phyloP scores from a whole-genome alignment of 192 early-diverging fungal genomes.

The Dimargaris xerosporica region DNA sequence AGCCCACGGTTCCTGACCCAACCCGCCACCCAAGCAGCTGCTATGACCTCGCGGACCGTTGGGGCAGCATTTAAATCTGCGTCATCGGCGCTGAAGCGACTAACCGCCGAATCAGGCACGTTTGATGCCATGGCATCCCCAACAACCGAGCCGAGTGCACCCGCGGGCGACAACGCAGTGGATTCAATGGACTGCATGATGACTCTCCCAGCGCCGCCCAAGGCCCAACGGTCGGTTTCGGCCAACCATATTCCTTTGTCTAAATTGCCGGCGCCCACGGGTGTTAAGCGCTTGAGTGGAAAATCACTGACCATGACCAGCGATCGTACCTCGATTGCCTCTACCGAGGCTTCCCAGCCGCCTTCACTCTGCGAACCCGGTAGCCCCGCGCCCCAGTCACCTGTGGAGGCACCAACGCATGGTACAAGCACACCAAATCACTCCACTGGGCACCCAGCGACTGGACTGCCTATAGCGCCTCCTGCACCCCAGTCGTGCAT shows the following conservation, averaged over 20 bases:
- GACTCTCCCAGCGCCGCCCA: neutral
- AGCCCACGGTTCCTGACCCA: constrained; percentile 1
- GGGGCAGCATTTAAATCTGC: constrained; percentile 9
- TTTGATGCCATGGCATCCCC: neutral
- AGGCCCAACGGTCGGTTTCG: neutral
- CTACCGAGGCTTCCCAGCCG: no score
- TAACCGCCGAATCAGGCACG: neutral
- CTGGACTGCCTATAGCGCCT: no score
- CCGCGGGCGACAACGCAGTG: neutral
- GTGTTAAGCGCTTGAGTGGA: neutral
- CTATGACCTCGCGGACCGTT: constrained; percentile 1
- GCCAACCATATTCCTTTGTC: neutral
- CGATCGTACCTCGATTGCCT: no score
- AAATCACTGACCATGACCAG: no score
- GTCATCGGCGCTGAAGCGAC: constrained; percentile 4
- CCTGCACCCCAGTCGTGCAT: no score
- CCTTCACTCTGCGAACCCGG: no score
- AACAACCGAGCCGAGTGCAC: neutral
- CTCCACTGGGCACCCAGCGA: no score
- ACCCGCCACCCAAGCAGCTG: constrained; percentile 7
- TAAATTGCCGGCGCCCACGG: neutral
- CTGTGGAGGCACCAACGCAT: no score
- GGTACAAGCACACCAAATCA: no score
- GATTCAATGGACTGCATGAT: neutral
- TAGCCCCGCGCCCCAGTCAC: no score